Percentiles rank a stretch among this genome's conserved stretches.
phyloP scores from a whole-genome alignment of 2,329 filamentous ascomycete genomes.

The Ramularia collo-cygni region DNA sequence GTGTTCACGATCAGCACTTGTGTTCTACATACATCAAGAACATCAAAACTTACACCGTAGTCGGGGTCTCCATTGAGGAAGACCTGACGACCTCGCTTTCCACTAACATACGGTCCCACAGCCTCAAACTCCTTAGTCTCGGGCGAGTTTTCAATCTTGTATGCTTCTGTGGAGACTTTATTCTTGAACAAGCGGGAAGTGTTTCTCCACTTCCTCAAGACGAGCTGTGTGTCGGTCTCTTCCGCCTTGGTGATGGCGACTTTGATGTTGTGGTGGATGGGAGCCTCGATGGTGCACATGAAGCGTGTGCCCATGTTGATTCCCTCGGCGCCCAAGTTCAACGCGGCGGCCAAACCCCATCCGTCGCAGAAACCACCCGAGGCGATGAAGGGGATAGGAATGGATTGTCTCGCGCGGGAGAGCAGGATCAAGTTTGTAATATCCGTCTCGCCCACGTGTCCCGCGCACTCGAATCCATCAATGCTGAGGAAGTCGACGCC shows the following conservation, averaged over 20 bases:
- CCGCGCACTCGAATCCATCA: constrained; percentile 96
- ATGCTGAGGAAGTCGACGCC: constrained; percentile 96
- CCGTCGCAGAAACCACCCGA: constrained; percentile 95
- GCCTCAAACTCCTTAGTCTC: constrained; percentile 81
- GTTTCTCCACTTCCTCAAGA: constrained; percentile 88
- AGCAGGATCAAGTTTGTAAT: constrained; percentile 89
- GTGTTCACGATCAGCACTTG: constrained; percentile 16
- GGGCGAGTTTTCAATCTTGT: constrained; percentile 78
- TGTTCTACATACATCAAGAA: neutral
- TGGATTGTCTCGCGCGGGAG: constrained; percentile 72
- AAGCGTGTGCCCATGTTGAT: constrained; percentile 99
- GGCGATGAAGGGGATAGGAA: constrained; percentile 87
- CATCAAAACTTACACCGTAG: constrained; percentile 61
- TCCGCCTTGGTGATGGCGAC: constrained; percentile 79
- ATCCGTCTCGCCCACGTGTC: constrained; percentile 78
- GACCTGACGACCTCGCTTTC: constrained; percentile 83
- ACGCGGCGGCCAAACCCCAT: constrained; percentile 81
- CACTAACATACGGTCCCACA: constrained; percentile 79
- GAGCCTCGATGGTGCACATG: constrained; percentile 91
- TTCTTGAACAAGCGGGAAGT: constrained; percentile 85
- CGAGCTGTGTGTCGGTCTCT: constrained; percentile 84
- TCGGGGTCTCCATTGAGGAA: constrained; percentile 89
- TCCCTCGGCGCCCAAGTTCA: constrained; percentile 83
- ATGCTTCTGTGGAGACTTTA: constrained; percentile 72
- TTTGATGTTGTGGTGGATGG: constrained; percentile 91